These are phyloP conservation scores for Tremellales sp. DNA, from an alignment of 1,284 basidiomycete species.

Conservation along the genomic window DNA sequence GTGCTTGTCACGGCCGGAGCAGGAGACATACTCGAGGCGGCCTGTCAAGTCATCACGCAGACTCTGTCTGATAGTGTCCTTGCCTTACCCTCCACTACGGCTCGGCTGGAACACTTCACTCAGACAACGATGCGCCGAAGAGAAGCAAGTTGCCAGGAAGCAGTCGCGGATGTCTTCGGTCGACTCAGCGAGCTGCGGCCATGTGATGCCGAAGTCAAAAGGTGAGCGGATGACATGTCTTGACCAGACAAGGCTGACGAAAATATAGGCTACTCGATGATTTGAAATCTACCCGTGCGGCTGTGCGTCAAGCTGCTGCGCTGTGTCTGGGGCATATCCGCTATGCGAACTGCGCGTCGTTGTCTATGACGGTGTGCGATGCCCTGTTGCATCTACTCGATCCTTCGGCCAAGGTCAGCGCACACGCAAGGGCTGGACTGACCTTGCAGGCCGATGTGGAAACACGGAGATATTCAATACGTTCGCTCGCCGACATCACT, in stretches of 20 bases:
- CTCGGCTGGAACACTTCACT: conserved; percentile 52
- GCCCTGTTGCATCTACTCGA: conserved; percentile 29
- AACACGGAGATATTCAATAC: conserved; percentile 36
- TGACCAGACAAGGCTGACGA: background rate
- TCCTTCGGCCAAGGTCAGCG: conserved; percentile 20
- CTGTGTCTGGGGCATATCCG: conserved; percentile 68
- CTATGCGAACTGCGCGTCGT: conserved; percentile 55
- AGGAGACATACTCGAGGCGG: conserved; percentile 67
- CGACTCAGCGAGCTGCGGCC: conserved; percentile 64
- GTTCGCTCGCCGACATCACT: conserved; percentile 28
- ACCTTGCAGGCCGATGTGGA: conserved; percentile 40
- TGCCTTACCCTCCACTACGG: conserved; percentile 27
- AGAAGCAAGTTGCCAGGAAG: conserved; percentile 64
- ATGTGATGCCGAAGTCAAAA: conserved; percentile 60
- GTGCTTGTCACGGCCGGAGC: conserved; percentile 65
- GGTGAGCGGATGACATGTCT: conserved; percentile 56
- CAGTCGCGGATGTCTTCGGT: conserved; percentile 63
- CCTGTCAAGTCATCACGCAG: conserved; percentile 67
- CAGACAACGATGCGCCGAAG: conserved; percentile 69
- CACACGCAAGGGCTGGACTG: background rate
- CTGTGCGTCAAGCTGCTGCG: conserved; percentile 70
- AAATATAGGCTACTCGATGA: conserved; percentile 61
- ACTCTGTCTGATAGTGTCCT: conserved; percentile 55
- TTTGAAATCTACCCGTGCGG: conserved; percentile 52
- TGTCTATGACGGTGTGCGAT: conserved; percentile 9